A percentile compares a stretch with the other conserved stretches of the same genome.
phyloP scores from a whole-genome alignment of 2,329 filamentous ascomycete genomes.

The Beauveria sp. region DNA sequence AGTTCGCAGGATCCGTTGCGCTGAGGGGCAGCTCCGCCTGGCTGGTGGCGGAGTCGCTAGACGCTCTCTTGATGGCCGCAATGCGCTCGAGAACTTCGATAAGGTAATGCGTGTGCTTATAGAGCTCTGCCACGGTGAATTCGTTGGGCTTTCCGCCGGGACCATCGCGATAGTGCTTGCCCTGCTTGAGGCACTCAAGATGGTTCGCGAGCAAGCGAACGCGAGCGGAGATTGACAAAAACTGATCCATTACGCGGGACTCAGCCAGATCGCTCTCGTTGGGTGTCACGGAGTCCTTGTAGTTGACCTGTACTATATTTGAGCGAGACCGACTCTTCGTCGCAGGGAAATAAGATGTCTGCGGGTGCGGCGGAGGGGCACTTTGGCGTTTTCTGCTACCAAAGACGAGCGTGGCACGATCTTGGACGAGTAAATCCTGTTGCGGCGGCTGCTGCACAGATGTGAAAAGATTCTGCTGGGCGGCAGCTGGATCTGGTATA shows the following conservation, averaged over 20 bases:
- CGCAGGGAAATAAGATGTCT: background rate
- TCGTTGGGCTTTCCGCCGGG: conserved; percentile 18
- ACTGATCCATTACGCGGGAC: conserved; percentile 30
- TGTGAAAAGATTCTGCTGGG: background rate
- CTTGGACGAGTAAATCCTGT: background rate
- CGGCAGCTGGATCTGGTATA: background rate
- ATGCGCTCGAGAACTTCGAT: conserved; percentile 9
- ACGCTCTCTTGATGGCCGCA: background rate
- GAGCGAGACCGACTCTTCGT: background rate
- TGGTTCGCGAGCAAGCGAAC: conserved; percentile 30
- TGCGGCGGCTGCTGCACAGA: background rate
- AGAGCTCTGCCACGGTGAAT: conserved; percentile 35
- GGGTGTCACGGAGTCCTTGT: background rate
- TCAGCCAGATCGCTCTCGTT: conserved; percentile 12
- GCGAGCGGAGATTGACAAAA: conserved; percentile 30
- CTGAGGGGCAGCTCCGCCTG: conserved; percentile 14
- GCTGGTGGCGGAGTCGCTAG: background rate
- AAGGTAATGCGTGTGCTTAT: conserved; percentile 28
- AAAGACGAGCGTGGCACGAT: background rate
- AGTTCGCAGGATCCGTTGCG: conserved; percentile 28
- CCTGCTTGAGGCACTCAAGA: conserved; percentile 20
- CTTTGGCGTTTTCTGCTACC: background rate
- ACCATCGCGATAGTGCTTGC: conserved; percentile 15
- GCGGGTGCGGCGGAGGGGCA: background rate
- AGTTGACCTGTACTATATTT: background rate